phyloP scores from a whole-genome alignment of 306 rosid species.

The Neltuma alba region DNA sequence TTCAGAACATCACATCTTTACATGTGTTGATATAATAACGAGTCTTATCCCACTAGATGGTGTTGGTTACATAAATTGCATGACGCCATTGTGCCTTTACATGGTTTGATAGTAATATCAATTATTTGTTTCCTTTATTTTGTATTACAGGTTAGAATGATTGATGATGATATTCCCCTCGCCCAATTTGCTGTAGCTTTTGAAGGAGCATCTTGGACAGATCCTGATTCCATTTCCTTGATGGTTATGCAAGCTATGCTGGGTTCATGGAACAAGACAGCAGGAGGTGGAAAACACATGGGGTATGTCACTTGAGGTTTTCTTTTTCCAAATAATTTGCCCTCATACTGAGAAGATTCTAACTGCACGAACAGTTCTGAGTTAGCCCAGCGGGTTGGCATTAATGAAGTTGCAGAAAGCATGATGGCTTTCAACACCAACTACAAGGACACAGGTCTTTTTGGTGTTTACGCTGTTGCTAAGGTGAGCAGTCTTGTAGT shows the following conservation, averaged over 20 bases:
- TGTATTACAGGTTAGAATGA: constrained; percentile 76
- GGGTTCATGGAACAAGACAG: constrained; percentile 93
- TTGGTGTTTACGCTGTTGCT: constrained; percentile 88
- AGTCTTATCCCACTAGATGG: too few species aligned
- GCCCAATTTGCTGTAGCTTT: constrained; percentile 96
- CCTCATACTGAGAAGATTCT: constrained; percentile 26
- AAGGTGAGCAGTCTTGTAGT: constrained; percentile 49
- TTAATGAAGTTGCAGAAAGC: constrained; percentile 83
- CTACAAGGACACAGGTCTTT: constrained; percentile 89
- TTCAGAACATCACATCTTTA: background rate
- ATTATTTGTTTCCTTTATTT: constrained; percentile 11
- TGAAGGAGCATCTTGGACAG: constrained; percentile 95
- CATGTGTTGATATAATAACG: too few species aligned
- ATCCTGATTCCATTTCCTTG: constrained; percentile 90
- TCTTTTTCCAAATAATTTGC: background rate
- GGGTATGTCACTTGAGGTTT: constrained; percentile 54
- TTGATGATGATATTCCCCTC: constrained; percentile 83
- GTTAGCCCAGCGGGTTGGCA: constrained; percentile 76
- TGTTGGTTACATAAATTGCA: too few species aligned
- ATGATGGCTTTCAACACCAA: constrained; percentile 95
- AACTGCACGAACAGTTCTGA: constrained; percentile 59
- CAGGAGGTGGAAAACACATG: constrained; percentile 96
- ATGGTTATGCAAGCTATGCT: constrained; percentile 99
- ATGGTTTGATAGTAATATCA: background rate
- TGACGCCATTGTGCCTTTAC: too few species aligned